phyloP scores from a whole-genome alignment of 2,329 filamentous ascomycete species.

The Lecanicillium sp. region DNA sequence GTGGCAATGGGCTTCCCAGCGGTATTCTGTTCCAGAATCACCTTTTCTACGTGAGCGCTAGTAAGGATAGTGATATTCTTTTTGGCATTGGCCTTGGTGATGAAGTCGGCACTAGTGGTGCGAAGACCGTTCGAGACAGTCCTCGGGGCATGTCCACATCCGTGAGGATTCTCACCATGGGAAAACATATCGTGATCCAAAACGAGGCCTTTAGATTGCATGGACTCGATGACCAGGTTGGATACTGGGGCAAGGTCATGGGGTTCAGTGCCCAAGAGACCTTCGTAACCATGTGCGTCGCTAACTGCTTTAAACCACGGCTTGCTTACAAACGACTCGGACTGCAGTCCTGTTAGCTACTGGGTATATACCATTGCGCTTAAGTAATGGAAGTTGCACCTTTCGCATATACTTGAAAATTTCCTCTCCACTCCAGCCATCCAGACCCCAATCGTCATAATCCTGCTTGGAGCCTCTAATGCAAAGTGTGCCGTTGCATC shows the following conservation, averaged over 20 bases:
- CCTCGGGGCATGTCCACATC: conserved; percentile 45
- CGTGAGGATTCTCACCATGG: conserved; percentile 38
- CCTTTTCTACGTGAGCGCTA: conserved; percentile 41
- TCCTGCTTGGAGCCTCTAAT: conserved; percentile 39
- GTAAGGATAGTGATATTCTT: conserved; percentile 39
- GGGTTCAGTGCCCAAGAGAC: conserved; percentile 46
- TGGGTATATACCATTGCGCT: neutral
- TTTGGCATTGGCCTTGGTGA: conserved; percentile 27
- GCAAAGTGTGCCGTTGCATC: conserved; percentile 40
- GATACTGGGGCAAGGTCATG: conserved; percentile 53
- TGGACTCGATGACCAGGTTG: conserved; percentile 43
- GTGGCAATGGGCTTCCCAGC: conserved; percentile 31
- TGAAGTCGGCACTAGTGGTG: conserved; percentile 45
- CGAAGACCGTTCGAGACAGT: conserved; percentile 44
- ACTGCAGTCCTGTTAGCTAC: conserved; percentile 17
- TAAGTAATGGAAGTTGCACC: conserved; percentile 18
- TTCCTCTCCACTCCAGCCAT: conserved; percentile 48
- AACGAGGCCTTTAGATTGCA: conserved; percentile 43
- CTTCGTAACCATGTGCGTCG: conserved; percentile 39
- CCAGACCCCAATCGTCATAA: conserved; percentile 46
- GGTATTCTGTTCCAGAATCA: conserved; percentile 32
- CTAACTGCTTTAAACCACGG: conserved; percentile 44
- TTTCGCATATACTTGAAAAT: conserved; percentile 49
- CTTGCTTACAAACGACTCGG: conserved; percentile 50
- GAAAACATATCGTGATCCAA: conserved; percentile 53